These are phyloP conservation scores for Zymoseptoria ardabiliae DNA, from an alignment of 2,329 filamentous ascomycete genomes.

Conservation along the genomic window DNA sequence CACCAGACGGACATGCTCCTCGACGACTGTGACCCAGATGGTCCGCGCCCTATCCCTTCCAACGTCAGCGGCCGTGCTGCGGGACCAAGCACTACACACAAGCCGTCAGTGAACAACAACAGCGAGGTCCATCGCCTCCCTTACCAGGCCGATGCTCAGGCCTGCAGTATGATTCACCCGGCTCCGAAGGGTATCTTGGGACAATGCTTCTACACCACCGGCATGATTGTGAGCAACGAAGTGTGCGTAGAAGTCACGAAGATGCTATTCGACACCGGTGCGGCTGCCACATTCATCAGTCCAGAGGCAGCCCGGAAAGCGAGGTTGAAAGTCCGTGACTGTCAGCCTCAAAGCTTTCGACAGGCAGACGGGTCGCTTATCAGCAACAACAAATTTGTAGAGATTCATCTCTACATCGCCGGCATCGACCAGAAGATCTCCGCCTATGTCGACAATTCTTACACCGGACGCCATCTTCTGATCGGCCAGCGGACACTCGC, in stretches of 20 bases:
- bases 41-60: too few species aligned
- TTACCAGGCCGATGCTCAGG: too few species aligned
- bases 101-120: too few species aligned
- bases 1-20: too few species aligned
- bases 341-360: not conserved
- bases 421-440: slow-evolving; percentile 3
- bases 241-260: slow-evolving; percentile 1
- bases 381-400: not conserved
- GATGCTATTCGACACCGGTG: slow-evolving; percentile 8
- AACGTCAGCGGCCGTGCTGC: too few species aligned
- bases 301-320: not conserved
- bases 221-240: slow-evolving; percentile 1
- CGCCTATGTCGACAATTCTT: slow-evolving; percentile 3
- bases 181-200: not conserved
- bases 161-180: not conserved
- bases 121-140: too few species aligned
- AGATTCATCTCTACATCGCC: slow-evolving; percentile 5
- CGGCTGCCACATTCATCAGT: slow-evolving; percentile 4
- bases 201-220: slow-evolving; percentile 3
- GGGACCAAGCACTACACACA: too few species aligned
- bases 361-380: not conserved
- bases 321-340: not conserved
- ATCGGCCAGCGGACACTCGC: not conserved
- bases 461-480: not conserved
- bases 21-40: too few species aligned